A percentile compares a stretch with the other conserved stretches of the same genome.
Evolutionary conservation across 257 asterid genomes (phyloP).

Genomic region (Solanum tarapatanum): DNA sequence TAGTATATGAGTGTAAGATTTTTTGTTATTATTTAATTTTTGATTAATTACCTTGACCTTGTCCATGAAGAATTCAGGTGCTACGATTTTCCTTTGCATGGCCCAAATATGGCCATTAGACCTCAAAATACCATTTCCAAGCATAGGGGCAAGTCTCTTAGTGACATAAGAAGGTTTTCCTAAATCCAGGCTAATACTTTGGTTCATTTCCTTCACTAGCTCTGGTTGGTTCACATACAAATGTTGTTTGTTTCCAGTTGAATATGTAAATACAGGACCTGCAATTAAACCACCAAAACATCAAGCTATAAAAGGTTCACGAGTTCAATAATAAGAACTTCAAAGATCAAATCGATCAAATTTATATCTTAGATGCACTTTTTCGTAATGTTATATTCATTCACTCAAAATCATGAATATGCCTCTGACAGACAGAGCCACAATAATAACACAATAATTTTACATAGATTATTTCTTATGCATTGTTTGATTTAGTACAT

Average conservation of each 20-base stretch:
- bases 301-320: not conserved
- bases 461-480: too few species aligned
- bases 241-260: conserved; percentile 72
- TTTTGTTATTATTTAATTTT: not conserved
- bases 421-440: too few species aligned
- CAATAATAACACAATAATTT: not conserved
- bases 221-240: conserved; percentile 62
- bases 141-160: conserved; percentile 82
- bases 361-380: too few species aligned
- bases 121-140: conserved; percentile 79
- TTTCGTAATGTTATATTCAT: too few species aligned
- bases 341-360: not conserved
- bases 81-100: conserved; percentile 66
- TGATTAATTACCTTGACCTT: conserved; percentile 62
- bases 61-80: conserved; percentile 72
- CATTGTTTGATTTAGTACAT: too few species aligned
- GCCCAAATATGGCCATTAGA: conserved; percentile 77
- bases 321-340: not conserved
- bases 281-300: conserved; percentile 2
- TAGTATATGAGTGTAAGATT: not conserved
- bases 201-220: conserved; percentile 71
- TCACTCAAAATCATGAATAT: not conserved
- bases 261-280: conserved; percentile 61
- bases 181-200: conserved; percentile 26
- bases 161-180: conserved; percentile 79